Evolutionary conservation across 257 asterid species (phyloP).

Genomic region (Solanum bulbocastanum): DNA sequence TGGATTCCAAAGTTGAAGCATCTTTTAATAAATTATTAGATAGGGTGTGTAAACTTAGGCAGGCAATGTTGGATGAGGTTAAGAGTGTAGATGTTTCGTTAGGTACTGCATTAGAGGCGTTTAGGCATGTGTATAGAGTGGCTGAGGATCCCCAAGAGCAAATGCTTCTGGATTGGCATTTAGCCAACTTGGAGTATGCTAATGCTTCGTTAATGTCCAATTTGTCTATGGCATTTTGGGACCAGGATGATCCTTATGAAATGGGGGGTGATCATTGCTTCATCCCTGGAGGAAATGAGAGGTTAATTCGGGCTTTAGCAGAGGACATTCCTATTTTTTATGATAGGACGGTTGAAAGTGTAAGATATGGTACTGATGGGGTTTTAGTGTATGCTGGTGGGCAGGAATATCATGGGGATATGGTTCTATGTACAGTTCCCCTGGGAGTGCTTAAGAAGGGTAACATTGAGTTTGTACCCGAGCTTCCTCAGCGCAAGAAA

Average conservation of each 20-base stretch:
- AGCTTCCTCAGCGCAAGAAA: slow-evolving; percentile 75
- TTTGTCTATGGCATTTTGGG: slow-evolving; percentile 94
- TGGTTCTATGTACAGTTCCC: slow-evolving; percentile 86
- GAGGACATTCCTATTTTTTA: slow-evolving; percentile 87
- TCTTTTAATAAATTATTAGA: slow-evolving; percentile 85
- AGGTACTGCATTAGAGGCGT: slow-evolving; percentile 82
- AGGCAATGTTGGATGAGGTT: slow-evolving; percentile 79
- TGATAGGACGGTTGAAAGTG: slow-evolving; percentile 44
- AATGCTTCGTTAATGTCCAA: slow-evolving; percentile 91
- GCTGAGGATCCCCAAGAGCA: slow-evolving; percentile 90
- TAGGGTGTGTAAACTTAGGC: slow-evolving; percentile 96
- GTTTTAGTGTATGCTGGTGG: slow-evolving; percentile 75
- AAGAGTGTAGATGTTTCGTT: slow-evolving; percentile 68
- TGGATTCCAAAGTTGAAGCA: slow-evolving; percentile 75
- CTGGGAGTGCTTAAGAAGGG: slow-evolving; percentile 87
- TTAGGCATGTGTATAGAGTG: slow-evolving; percentile 67
- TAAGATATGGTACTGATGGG: slow-evolving; percentile 74
- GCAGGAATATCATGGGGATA: slow-evolving; percentile 65
- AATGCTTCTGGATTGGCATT: slow-evolving; percentile 97
- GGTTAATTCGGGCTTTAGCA: slow-evolving; percentile 65
- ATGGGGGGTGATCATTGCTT: slow-evolving; percentile 99
- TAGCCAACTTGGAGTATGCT: slow-evolving; percentile 95
- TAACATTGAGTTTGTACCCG: slow-evolving; percentile 64
- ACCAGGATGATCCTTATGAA: slow-evolving; percentile 96
- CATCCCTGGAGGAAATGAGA: slow-evolving; percentile 96